Percentiles rank a stretch among this genome's conserved stretches.
These are phyloP conservation scores for Botryotinia globosa DNA, from an alignment of 2,329 filamentous ascomycete species.

Conservation along the genomic window DNA sequence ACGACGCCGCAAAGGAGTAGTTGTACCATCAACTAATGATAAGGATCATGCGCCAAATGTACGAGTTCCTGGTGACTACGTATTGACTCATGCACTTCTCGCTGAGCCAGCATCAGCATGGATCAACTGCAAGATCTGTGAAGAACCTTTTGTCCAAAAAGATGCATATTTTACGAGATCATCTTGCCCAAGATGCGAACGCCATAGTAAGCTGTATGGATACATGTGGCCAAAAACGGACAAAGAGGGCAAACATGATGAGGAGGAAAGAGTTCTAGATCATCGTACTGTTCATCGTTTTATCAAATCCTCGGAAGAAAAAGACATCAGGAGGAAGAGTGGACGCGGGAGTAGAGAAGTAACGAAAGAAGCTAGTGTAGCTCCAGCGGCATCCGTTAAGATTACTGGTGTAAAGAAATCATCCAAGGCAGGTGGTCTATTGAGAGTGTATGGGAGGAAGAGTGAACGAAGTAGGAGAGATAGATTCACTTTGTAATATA, in stretches of 20 bases:
- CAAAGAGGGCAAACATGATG: slow-evolving; percentile 69
- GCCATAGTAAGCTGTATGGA: slow-evolving; percentile 93
- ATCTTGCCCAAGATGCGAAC: slow-evolving; percentile 87
- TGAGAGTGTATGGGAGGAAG: neutral
- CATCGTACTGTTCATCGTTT: slow-evolving; percentile 88
- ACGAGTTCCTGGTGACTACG: slow-evolving; percentile 74
- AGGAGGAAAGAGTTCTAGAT: slow-evolving; percentile 66
- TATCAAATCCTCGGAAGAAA: slow-evolving; percentile 66
- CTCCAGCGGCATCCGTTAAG: neutral
- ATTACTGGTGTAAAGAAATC: slow-evolving; percentile 13
- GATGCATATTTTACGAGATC: slow-evolving; percentile 84
- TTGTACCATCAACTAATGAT: slow-evolving; percentile 27
- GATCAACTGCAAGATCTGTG: slow-evolving; percentile 87
- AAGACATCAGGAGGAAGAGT: slow-evolving; percentile 27
- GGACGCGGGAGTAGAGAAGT: slow-evolving; percentile 29
- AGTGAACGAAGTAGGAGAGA: slow-evolving; percentile 2
- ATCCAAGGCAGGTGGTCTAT: neutral
- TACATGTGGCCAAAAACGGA: slow-evolving; percentile 97
- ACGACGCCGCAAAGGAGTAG: slow-evolving; percentile 24
- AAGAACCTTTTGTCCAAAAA: slow-evolving; percentile 77
- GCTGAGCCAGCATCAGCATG: slow-evolving; percentile 73
- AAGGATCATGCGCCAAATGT: slow-evolving; percentile 32
- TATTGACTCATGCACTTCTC: slow-evolving; percentile 73
- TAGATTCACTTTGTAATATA: slow-evolving; percentile 20
- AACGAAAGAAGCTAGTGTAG: slow-evolving; percentile 29